phyloP scores from a whole-genome alignment of 345 rosid genomes.

The Euphorbia lathyris region DNA sequence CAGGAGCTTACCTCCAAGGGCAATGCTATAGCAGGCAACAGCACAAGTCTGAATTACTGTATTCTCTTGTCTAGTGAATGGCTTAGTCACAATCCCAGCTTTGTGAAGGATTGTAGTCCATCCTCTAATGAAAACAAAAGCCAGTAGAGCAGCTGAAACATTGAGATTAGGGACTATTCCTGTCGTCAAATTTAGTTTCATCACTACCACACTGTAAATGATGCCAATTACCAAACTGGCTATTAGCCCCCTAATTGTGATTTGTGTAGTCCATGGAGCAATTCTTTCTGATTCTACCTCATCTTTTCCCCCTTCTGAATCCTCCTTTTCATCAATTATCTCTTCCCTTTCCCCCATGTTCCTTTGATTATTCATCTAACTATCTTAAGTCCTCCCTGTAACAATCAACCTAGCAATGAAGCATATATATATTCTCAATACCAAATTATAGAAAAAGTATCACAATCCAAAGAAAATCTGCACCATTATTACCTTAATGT shows the following conservation, averaged over 20 bases:
- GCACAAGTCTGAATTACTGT: slow-evolving; percentile 91
- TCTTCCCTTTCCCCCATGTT: slow-evolving; percentile 30
- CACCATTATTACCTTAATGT: not conserved
- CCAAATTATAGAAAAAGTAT: not conserved
- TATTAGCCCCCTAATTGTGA: slow-evolving; percentile 67
- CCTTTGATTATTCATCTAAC: slow-evolving; percentile 6
- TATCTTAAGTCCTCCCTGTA: not conserved
- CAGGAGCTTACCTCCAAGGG: slow-evolving; percentile 67
- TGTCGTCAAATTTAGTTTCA: slow-evolving; percentile 85
- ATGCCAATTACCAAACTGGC: slow-evolving; percentile 69
- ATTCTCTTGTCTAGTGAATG: slow-evolving; percentile 91
- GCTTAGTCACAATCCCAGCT: slow-evolving; percentile 61
- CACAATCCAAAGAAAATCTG: not conserved
- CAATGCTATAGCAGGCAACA: slow-evolving; percentile 88
- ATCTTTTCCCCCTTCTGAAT: slow-evolving; percentile 38
- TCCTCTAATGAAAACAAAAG: slow-evolving; percentile 62
- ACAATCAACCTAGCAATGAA: not conserved
- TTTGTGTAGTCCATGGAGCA: slow-evolving; percentile 80
- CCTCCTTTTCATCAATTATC: slow-evolving; percentile 31
- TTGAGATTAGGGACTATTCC: slow-evolving; percentile 94
- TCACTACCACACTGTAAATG: slow-evolving; percentile 82
- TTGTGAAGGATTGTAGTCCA: slow-evolving; percentile 80
- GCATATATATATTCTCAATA: not conserved
- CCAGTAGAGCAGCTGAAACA: slow-evolving; percentile 91
- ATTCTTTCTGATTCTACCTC: slow-evolving; percentile 37